Evolutionary conservation across 2,329 filamentous ascomycete species (phyloP).

Genomic region (Beauveria medogensis): DNA sequence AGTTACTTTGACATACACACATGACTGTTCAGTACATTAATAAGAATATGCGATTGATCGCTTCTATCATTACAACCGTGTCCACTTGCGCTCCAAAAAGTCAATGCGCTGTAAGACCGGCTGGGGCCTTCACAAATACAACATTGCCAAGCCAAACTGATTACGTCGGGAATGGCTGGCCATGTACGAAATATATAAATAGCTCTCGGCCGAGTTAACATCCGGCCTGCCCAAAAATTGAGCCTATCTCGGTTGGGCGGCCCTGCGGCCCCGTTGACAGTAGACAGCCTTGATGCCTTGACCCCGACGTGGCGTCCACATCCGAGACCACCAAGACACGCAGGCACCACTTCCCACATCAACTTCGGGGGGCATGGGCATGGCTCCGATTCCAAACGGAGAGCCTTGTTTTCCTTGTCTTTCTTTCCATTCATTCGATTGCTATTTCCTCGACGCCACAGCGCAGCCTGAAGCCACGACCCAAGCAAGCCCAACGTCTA

Average conservation of each 20-base stretch:
- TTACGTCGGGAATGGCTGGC: not conserved
- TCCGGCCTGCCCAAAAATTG: not conserved
- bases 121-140: too few relatives aligned
- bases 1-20: not conserved
- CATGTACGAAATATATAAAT: not conserved
- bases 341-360: not conserved
- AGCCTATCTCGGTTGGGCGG: too few relatives aligned
- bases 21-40: constrained; percentile 7
- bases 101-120: not conserved
- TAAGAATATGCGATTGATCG: not conserved
- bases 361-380: too few relatives aligned
- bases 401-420: not conserved
- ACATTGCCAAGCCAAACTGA: not conserved
- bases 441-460: not conserved
- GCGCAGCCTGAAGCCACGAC: not conserved
- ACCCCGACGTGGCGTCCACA: not conserved
- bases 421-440: not conserved
- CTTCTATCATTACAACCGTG: not conserved
- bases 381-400: too few relatives aligned
- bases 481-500: too few relatives aligned
- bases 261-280: too few relatives aligned
- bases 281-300: not conserved
- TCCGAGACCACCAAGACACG: not conserved
- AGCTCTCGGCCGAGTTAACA: too few relatives aligned
- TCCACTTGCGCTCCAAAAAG: not conserved